Base-by-base conservation (phyloP, 805 yeast genomes). In the Blastobotrys chiropterorum region DNA sequence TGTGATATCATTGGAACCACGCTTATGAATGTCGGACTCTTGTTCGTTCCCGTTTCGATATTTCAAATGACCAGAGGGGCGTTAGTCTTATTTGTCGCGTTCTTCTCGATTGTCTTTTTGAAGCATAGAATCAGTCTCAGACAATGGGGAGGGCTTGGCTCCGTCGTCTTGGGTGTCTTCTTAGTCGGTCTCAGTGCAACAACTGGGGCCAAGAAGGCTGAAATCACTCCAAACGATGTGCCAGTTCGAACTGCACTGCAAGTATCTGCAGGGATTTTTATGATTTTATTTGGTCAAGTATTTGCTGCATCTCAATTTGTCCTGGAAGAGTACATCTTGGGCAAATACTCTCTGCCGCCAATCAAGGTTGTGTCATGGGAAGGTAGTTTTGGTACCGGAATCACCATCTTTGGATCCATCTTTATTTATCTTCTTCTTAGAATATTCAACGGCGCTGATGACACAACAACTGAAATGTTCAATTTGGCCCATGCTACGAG, bases 41-140 rank as follows among this genome's bases (percentile, higher is more conserved):
- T 85, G 20, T 82, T 81, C 66, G 81, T 83, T 0, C 92, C 94
- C 0, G 94, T 86, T 6, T 83, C 90, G 1, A 77, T 86, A 47
- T 86, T 85, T 66, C 95, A 86, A 65, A 86, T 86, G 95, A 82
- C 85, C n/a, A 72, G 95, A 57, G 94, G 95, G 2, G 79, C 89
- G 0, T 70, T 85, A 42, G 86, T 86, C 43, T 67, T 86, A 42
- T 85, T 85, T 68, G 95, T 86, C 20, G 95, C 90, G 1, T 66
- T 81, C 14, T 75, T 85, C 61, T 81, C 88, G 19, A 83, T 83
- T 39, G 22, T 82, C 1, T 84, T 85, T 61, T 74, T 86, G 56
- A 71, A 76, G 46, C 74, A 80, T 42, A 67, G 64, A 16, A 80
- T 86, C 46, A 71, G 81, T 7, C 74, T 77, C 53, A 62, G 80